Base-by-base conservation (phyloP, 371 early-diverging fungal species). In the Actinomortierella ambigua region DNA sequence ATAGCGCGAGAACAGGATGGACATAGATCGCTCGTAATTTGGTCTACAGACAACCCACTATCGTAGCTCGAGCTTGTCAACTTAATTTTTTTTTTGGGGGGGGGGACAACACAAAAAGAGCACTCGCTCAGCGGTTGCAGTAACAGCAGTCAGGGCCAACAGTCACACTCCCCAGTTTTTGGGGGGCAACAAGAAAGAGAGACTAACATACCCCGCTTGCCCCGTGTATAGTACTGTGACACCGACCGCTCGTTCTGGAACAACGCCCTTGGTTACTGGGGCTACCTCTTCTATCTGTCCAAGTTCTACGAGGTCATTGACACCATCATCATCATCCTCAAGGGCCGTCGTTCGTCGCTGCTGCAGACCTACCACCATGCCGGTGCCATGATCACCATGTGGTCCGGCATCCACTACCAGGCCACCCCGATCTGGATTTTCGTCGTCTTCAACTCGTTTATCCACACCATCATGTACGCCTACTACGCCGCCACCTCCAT, bases 321-420 rank as follows among this genome's bases (percentile, higher is more conserved):
- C 77, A 94, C 95, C 42, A 83, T 87, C 54, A 93, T 95, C 68
- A 90, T 95, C 61, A 77, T 94, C 52, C 59, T 86, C 63, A 94
- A 95, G 79, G 93, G 90, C 42, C 88, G 91, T 51, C 87, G 85
- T 46, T 85, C 90, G 0, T 91, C 91, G 39, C 85, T 90, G 28
- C 82, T 95, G 63, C 95, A 95, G 77, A 89, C 89, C 55, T 95
- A 93, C 73, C 95, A 95, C 70, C 95, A 95, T 66, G 85, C 92
- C 22, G 94, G 95, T 42, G 94, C 95, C 18, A 93, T 95, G 78
- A 81, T 93, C 65, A 88, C 90, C 57, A 85, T 82, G 82, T 83
- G 83, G 87, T 80, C 87, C 43, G 90, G 90, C 53, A 85, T 91
- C 69, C 83, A 87, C 63, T 90, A 85, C 68, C 78, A 81, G 56